Evolutionary conservation across 495 filamentous ascomycete species (phyloP), one percentile per base, ranked within the genome.

Genomic region (Penicillium atrosanguineum): DNA sequence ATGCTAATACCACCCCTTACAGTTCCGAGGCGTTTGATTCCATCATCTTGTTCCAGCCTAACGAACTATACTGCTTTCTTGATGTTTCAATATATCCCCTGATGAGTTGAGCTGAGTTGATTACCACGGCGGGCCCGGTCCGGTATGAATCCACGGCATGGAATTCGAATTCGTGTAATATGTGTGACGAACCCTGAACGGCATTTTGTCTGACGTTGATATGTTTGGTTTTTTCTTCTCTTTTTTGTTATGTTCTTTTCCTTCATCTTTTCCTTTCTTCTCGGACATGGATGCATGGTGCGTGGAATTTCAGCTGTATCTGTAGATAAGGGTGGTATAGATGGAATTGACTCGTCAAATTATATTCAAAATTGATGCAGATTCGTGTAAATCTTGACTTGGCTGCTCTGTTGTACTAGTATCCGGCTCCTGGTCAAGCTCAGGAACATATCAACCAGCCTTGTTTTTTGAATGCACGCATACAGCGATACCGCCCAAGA

Each of bases 401-500:
- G 11, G 31, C 12, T 12, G 31, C 28, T 31, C 28, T 31, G 14
- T 34, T 34, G n/a, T n/a, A n/a, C 1, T 34, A 12, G 31, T 14
- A 34, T 34, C 12, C 8, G 12, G 8, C 31, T 14, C 28, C 7
- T 31, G 28, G 7, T 31, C 11, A 12, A 31, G 28, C 9, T 4
- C 31, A 14, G 31, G 1, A 34, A 12, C 9, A 1, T 1, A 12
- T 58, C 49, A 62, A 16, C 53, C 50, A 40, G 44, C 59, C 49
- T 67, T 64, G 46, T 70, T 69, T 60, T 81, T 81, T 34, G 75
- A 79, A 46, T 88, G 77, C 26, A 97, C 92, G 72, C 92, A 97
- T 40, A 97, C 74, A 18, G 80, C 91, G 67, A 97, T 96, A 2
- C 92, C 92, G 14, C 81, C 82, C 55, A 95, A 62, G 2, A 92